Conservation (phyloP, 257 asterid species). For the Eustoma russellianum region DNA sequence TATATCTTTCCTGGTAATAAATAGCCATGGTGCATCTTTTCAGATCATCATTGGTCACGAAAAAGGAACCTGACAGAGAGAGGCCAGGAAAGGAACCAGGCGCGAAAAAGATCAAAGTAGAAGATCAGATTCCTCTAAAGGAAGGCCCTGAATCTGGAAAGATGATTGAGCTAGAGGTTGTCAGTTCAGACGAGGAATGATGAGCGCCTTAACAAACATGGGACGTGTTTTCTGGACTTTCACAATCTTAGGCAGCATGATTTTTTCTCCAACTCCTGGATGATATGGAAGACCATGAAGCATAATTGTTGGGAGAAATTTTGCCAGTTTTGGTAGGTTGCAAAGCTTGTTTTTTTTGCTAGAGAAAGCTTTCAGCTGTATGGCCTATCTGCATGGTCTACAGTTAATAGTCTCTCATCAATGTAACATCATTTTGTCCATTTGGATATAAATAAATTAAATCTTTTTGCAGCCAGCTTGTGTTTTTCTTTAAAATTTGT, state of each 20-base stretch:
- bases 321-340: too few species aligned
- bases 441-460: too few species aligned
- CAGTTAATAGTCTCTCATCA: too few species aligned
- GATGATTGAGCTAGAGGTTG: constrained; percentile 75
- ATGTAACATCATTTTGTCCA: too few species aligned
- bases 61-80: constrained; percentile 22
- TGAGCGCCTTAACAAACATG: constrained; percentile 1
- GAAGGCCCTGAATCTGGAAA: constrained; percentile 27
- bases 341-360: background rate
- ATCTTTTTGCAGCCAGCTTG: too few species aligned
- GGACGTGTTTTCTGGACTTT: background rate
- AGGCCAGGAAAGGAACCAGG: constrained; percentile 35
- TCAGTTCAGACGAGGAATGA: constrained; percentile 74
- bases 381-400: background rate
- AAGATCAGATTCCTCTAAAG: constrained; percentile 19
- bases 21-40: constrained; percentile 1
- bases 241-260: background rate
- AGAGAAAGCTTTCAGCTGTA: background rate
- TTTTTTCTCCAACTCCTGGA: background rate
- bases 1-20: background rate
- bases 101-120: constrained; percentile 48
- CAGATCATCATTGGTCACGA: constrained; percentile 15
- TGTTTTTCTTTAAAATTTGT: too few species aligned
- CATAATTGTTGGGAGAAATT: background rate
- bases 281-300: background rate